Evolutionary conservation across 257 asterid species (phyloP).

Genomic region (Craterostigma plantagineum): DNA sequence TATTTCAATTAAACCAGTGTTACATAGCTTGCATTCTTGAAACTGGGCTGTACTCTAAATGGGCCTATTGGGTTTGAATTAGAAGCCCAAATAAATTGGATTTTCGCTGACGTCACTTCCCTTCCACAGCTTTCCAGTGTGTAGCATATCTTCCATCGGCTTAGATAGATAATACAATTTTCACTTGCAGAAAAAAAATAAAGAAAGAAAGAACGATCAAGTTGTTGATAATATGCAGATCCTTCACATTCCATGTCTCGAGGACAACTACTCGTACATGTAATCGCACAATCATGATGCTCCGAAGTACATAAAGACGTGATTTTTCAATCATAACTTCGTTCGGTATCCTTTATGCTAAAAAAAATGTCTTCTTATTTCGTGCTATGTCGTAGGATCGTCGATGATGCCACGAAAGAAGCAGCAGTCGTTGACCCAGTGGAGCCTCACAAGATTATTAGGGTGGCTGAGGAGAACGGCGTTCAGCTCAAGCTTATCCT

Average conservation of each 20-base stretch:
- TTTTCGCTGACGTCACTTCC: too few species aligned
- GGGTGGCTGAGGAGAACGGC: constrained; percentile 63
- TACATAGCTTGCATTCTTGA: too few species aligned
- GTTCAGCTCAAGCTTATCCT: constrained; percentile 60
- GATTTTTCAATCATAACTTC: not conserved
- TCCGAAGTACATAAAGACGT: too few species aligned
- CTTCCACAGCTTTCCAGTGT: too few species aligned
- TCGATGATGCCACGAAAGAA: constrained; percentile 60
- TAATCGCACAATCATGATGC: constrained; percentile 4
- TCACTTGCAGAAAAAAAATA: too few species aligned
- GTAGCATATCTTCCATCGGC: too few species aligned
- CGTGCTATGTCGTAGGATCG: constrained; percentile 17
- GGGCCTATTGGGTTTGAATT: too few species aligned
- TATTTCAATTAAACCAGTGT: too few species aligned
- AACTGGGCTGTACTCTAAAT: too few species aligned
- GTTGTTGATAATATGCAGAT: constrained; percentile 35
- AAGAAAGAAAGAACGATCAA: too few species aligned
- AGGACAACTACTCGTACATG: constrained; percentile 18
- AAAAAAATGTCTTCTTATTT: not conserved
- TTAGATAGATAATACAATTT: too few species aligned
- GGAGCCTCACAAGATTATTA: constrained; percentile 67
- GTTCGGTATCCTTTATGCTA: not conserved
- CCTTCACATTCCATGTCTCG: constrained; percentile 46
- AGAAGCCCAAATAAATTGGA: too few species aligned
- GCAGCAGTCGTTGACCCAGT: constrained; percentile 93